Base-by-base conservation (phyloP, 2,329 filamentous ascomycete genomes). In the Sphaerulina vaccinii region DNA sequence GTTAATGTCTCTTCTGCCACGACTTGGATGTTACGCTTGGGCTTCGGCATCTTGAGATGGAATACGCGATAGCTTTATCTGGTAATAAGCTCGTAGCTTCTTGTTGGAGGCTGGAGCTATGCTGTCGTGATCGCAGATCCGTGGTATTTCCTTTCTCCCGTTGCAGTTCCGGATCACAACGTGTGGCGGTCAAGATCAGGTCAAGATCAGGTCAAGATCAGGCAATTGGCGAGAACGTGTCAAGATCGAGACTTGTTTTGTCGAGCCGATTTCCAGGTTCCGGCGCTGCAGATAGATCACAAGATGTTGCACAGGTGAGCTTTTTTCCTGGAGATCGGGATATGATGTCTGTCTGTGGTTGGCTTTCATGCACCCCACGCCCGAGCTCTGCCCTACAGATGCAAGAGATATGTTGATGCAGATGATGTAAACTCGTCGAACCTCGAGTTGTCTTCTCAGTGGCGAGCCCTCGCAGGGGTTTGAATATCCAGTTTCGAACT, bases 11-110 rank as follows among this genome's bases (percentile, higher is more conserved):
- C 86, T 67, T 91, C 84, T 41, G 87, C 87, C 13, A 88, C 88
- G 16, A 88, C 88, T 51, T 86, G 81, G 49, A 93, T 75, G 62
- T 84, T 86, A 60, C 90, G 85, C 73, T 90, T 91, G 52, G 87
- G 84, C 54, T 84, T 84, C 21, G 78, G 82, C 87, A 91, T 91
- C 37, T 15, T 57, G 38, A 27, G 13, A 11, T 22, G 29, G 33
- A 29, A 22, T 10, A 11, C 13, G 36, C 37, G 45, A 35, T 41
- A 35, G 21, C 24, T 41, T 22, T 7, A 16, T 35, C 24, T 19
- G 37, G 37, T 49, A 21, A 27, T n/a, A n/a, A 49, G 45, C 22
- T 42, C 19, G 23, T 15, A 42, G 38, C 45, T 49, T 23, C 10
- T 23, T 46, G 43, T 47, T 29, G 44, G 21, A 27, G 44, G 44